These are phyloP conservation scores for Mycena haematopus DNA, from an alignment of 768 basidiomycete species.

Conservation along the genomic window DNA sequence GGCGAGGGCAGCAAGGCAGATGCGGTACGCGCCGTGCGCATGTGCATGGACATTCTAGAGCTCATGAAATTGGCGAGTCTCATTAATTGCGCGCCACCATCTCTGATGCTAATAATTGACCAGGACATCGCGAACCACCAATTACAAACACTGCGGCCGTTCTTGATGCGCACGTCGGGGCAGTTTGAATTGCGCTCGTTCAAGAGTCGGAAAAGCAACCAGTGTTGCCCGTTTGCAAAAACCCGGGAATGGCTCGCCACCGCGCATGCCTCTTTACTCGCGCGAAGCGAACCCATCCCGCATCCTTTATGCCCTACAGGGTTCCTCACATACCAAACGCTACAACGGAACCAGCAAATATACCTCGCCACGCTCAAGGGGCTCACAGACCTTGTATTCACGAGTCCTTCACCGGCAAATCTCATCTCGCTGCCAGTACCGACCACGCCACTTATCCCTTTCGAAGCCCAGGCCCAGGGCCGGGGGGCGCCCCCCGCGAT, in stretches of 20 bases:
- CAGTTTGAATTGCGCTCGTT: slow-evolving; percentile 83
- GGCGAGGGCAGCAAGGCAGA: slow-evolving; percentile 62
- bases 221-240: slow-evolving; percentile 44
- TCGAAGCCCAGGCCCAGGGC: background rate
- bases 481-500: slow-evolving; percentile 32
- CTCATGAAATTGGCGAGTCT: slow-evolving; percentile 90
- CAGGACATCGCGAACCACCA: slow-evolving; percentile 98
- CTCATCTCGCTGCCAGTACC: slow-evolving; percentile 39
- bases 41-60: slow-evolving; percentile 91
- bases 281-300: slow-evolving; percentile 46
- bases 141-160: slow-evolving; percentile 90
- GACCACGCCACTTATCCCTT: slow-evolving; percentile 34
- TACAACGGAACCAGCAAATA: slow-evolving; percentile 60
- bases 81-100: slow-evolving; percentile 23
- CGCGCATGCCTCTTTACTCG: slow-evolving; percentile 54
- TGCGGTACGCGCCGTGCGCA: slow-evolving; percentile 74
- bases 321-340: slow-evolving; percentile 48
- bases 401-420: slow-evolving; percentile 48
- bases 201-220: slow-evolving; percentile 57
- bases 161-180: slow-evolving; percentile 79
- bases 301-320: slow-evolving; percentile 52
- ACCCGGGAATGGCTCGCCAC: slow-evolving; percentile 72
- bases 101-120: slow-evolving; percentile 25
- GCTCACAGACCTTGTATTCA: slow-evolving; percentile 70
- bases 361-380: slow-evolving; percentile 65